Evolutionary conservation across 1,139 yeast species (phyloP).

Genomic region (Martiniozyma asiatica): DNA sequence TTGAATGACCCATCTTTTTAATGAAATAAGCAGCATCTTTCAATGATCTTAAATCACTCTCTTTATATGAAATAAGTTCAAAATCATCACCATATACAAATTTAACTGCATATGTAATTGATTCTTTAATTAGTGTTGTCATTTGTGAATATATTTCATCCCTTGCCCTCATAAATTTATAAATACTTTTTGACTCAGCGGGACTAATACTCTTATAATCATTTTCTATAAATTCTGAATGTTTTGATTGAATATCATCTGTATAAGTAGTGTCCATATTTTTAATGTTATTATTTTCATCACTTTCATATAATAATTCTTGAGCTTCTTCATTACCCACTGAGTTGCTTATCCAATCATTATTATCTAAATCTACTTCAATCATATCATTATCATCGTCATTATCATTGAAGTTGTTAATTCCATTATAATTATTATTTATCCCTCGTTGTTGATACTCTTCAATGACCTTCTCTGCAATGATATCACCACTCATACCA

Average conservation of each 20-base stretch:
- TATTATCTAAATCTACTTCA: slow-evolving; percentile 8
- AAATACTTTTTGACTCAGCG: no score
- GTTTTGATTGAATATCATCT: no score
- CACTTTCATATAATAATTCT: no score
- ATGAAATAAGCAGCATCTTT: slow-evolving; percentile 32
- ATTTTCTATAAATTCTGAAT: no score
- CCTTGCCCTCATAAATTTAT: no score
- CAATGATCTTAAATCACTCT: slow-evolving; percentile 25
- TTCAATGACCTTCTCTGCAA: slow-evolving; percentile 36
- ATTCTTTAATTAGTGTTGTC: slow-evolving; percentile 30
- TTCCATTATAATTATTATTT: no score
- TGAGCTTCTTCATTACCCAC: no score
- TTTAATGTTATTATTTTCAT: no score
- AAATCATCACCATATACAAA: slow-evolving; percentile 48
- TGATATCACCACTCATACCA: slow-evolving; percentile 48
- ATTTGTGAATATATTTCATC: slow-evolving; percentile 29
- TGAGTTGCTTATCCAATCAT: no score
- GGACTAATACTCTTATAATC: no score
- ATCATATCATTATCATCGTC: slow-evolving; percentile 9
- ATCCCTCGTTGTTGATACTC: slow-evolving; percentile 26
- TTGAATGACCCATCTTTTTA: slow-evolving; percentile 42
- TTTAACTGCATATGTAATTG: slow-evolving; percentile 42
- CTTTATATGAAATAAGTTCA: slow-evolving; percentile 36
- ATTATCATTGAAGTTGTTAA: neutral
- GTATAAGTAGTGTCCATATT: no score